These are phyloP conservation scores for Astrocystis sublimbata DNA, from an alignment of 495 filamentous ascomycete genomes.

Conservation along the genomic window DNA sequence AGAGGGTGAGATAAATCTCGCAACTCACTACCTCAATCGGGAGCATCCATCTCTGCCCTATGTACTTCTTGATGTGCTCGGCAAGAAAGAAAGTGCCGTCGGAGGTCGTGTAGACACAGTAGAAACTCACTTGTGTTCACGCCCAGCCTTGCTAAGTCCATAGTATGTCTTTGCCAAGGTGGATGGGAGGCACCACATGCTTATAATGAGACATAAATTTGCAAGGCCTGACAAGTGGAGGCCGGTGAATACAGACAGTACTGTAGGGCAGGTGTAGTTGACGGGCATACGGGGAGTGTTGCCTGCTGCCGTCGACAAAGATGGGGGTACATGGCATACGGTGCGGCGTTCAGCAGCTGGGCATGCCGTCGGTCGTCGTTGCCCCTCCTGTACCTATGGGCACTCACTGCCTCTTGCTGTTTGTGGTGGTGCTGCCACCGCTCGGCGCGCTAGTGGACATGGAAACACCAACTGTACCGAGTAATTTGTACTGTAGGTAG, in stretches of 20 bases:
- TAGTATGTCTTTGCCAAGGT: conserved; percentile 9
- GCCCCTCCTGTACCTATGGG: conserved; percentile 1
- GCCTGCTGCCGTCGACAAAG: not conserved
- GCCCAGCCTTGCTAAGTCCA: not conserved
- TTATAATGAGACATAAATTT: not conserved
- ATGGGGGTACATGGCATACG: no score
- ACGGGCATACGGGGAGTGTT: not conserved
- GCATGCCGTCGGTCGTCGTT: conserved; percentile 2
- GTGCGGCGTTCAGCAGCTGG: no score
- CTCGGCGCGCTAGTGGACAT: conserved; percentile 4
- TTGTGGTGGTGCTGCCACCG: not conserved
- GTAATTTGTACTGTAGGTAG: not conserved
- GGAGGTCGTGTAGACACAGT: conserved; percentile 3
- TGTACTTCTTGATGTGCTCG: no score
- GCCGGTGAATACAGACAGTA: not conserved
- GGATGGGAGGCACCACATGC: conserved; percentile 4
- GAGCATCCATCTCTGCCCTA: no score
- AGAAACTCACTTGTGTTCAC: conserved; percentile 5
- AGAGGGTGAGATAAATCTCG: not conserved
- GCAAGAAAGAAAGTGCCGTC: no score
- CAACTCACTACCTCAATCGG: conserved; percentile 6
- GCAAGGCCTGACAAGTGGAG: not conserved
- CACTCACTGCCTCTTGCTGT: no score
- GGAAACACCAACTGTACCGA: conserved; percentile 14
- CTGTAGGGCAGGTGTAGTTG: not conserved